phyloP scores from a whole-genome alignment of 371 early-diverging fungal species.

The Mucor indicus region DNA sequence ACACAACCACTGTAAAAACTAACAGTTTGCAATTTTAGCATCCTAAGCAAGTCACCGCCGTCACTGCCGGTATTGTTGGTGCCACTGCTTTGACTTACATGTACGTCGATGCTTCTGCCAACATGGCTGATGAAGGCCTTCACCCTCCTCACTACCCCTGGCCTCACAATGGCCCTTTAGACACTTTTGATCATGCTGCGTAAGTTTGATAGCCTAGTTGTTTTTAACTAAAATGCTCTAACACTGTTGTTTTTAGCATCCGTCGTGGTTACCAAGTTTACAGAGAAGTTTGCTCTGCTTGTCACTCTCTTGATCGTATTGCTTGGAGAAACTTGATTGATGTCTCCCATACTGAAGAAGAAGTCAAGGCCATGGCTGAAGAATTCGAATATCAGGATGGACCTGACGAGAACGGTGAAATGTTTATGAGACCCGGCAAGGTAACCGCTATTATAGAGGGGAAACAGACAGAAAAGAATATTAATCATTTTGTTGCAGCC shows the following conservation, averaged over 20 bases:
- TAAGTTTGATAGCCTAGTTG: slow-evolving; percentile 56
- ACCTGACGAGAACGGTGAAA: slow-evolving; percentile 91
- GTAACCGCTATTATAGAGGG: too few relatives aligned
- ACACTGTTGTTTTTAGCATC: slow-evolving; percentile 65
- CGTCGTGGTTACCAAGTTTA: slow-evolving; percentile 99
- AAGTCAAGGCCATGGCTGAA: slow-evolving; percentile 93
- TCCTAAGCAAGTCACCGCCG: slow-evolving; percentile 42
- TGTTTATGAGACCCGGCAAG: slow-evolving; percentile 95
- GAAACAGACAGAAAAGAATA: too few relatives aligned
- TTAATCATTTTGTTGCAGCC: slow-evolving; percentile 50
- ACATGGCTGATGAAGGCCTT: slow-evolving; percentile 87
- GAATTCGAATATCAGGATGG: slow-evolving; percentile 93
- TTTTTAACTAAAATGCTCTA: too few relatives aligned
- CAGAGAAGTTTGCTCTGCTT: slow-evolving; percentile 96
- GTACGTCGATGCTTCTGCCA: slow-evolving; percentile 57
- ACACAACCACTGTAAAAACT: not conserved
- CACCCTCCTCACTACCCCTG: slow-evolving; percentile 90
- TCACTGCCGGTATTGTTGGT: slow-evolving; percentile 59
- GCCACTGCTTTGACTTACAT: slow-evolving; percentile 55
- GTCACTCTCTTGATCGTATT: slow-evolving; percentile 94
- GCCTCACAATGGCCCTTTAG: slow-evolving; percentile 77
- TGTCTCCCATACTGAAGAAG: slow-evolving; percentile 89
- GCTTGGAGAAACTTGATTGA: slow-evolving; percentile 94
- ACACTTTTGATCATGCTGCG: slow-evolving; percentile 94
- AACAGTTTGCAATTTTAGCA: slow-evolving; percentile 23